phyloP scores from a whole-genome alignment of 306 rosid species.

The Abrus precatorius region DNA sequence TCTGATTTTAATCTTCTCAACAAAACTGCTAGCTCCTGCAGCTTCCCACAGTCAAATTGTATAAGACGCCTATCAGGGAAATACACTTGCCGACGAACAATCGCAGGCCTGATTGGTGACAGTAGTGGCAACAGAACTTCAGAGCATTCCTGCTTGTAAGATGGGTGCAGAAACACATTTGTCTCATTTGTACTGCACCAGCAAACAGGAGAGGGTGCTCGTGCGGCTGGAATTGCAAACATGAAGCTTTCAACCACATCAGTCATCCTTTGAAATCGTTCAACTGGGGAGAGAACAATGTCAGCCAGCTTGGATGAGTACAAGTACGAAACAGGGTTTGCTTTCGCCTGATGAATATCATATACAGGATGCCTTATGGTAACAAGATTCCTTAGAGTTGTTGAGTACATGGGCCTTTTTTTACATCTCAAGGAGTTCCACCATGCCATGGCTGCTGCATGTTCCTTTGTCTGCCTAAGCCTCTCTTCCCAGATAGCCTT shows the following conservation, averaged over 20 bases:
- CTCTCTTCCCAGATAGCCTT: slow-evolving; percentile 90
- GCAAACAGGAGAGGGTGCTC: slow-evolving; percentile 84
- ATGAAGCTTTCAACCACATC: slow-evolving; percentile 92
- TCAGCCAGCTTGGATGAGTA: slow-evolving; percentile 89
- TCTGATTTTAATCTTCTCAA: slow-evolving; percentile 88
- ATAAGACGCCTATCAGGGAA: slow-evolving; percentile 98
- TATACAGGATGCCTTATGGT: slow-evolving; percentile 77
- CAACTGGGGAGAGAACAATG: slow-evolving; percentile 88
- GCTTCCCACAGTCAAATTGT: slow-evolving; percentile 96
- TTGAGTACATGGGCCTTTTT: slow-evolving; percentile 77
- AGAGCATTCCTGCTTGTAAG: slow-evolving; percentile 76
- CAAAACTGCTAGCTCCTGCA: slow-evolving; percentile 85
- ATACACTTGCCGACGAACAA: slow-evolving; percentile 95
- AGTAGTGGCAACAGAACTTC: slow-evolving; percentile 75
- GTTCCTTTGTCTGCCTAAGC: slow-evolving; percentile 76
- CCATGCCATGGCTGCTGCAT: slow-evolving; percentile 88
- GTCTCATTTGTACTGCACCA: slow-evolving; percentile 82
- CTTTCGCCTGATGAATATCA: slow-evolving; percentile 75
- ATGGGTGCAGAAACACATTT: slow-evolving; percentile 68
- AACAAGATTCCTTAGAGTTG: slow-evolving; percentile 77
- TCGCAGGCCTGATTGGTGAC: slow-evolving; percentile 90
- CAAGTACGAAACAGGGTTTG: slow-evolving; percentile 72
- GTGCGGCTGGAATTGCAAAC: slow-evolving; percentile 98
- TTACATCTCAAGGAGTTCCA: slow-evolving; percentile 95
- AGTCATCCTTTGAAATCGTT: slow-evolving; percentile 76